Conservation (phyloP, 345 rosid species). For the Raphanus sativus region DNA sequence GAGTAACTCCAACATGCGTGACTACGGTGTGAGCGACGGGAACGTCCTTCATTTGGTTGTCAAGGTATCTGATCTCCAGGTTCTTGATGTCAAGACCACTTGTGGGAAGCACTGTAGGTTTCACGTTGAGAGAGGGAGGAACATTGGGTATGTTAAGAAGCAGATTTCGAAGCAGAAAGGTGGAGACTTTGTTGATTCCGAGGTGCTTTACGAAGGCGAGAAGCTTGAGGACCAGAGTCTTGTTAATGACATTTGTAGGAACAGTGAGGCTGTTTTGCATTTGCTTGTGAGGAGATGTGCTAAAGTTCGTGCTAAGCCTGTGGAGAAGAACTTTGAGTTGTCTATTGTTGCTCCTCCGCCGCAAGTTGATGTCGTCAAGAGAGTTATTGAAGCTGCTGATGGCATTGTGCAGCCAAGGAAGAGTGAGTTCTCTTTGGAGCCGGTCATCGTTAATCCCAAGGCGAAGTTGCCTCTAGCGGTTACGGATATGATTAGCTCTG, state of each 20-base stretch:
- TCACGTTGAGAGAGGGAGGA: slow-evolving; percentile 58
- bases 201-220: slow-evolving; percentile 68
- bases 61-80: slow-evolving; percentile 70
- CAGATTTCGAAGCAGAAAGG: slow-evolving; percentile 53
- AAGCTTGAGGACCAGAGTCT: slow-evolving; percentile 62
- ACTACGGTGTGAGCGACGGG: slow-evolving; percentile 69
- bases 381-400: slow-evolving; percentile 19
- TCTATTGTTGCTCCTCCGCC: slow-evolving; percentile 55
- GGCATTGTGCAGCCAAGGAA: neutral
- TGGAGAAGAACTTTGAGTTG: slow-evolving; percentile 64
- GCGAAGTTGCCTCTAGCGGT: slow-evolving; percentile 45
- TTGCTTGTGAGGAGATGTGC: slow-evolving; percentile 63
- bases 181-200: slow-evolving; percentile 49
- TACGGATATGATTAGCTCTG: slow-evolving; percentile 52
- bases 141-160: slow-evolving; percentile 70
- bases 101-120: slow-evolving; percentile 60
- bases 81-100: slow-evolving; percentile 55
- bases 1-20: slow-evolving; percentile 64
- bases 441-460: slow-evolving; percentile 44
- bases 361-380: slow-evolving; percentile 25
- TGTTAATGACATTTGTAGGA: slow-evolving; percentile 55
- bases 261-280: slow-evolving; percentile 56
- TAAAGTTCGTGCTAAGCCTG: slow-evolving; percentile 60
- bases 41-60: slow-evolving; percentile 76
- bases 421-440: slow-evolving; percentile 51